phyloP scores from a whole-genome alignment of 108 stramenopile genomes.

The Cyclotella baltica region DNA sequence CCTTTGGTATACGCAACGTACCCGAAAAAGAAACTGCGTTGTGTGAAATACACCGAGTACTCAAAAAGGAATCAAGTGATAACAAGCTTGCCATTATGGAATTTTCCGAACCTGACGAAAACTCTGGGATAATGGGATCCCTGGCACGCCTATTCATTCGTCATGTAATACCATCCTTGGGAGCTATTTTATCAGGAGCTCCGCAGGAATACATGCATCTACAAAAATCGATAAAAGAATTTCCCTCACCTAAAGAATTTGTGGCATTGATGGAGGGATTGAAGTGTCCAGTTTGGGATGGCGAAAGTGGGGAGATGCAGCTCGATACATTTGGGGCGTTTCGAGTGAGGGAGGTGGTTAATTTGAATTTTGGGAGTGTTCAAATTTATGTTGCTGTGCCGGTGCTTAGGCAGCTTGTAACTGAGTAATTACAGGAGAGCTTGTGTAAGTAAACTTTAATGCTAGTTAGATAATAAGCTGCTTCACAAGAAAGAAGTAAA shows the following conservation, averaged over 20 bases:
- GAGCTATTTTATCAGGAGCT: conserved; percentile 75
- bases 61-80: conserved; percentile 48
- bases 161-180: conserved; percentile 77
- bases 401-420: conserved; percentile 38
- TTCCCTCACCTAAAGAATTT: conserved; percentile 83
- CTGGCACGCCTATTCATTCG: conserved; percentile 76
- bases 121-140: conserved; percentile 58
- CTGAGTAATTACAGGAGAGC: conserved; percentile 18
- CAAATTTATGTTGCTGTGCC: conserved; percentile 75
- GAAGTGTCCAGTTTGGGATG: conserved; percentile 45
- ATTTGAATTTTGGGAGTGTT: conserved; percentile 86
- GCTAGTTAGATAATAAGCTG: no score
- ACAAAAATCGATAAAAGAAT: conserved; percentile 84
- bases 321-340: conserved; percentile 58
- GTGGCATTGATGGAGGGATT: conserved; percentile 58
- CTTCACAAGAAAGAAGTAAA: no score
- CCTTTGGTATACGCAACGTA: conserved; percentile 95
- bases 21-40: conserved; percentile 73
- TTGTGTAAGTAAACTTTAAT: no score
- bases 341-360: conserved; percentile 62
- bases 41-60: conserved; percentile 79
- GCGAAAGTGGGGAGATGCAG: conserved; percentile 28
- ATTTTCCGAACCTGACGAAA: conserved; percentile 77
- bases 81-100: conserved; percentile 74
- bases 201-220: conserved; percentile 84